These are phyloP conservation scores for Cytospora paraplurivora DNA, from an alignment of 2,329 filamentous ascomycete genomes.

Conservation along the genomic window DNA sequence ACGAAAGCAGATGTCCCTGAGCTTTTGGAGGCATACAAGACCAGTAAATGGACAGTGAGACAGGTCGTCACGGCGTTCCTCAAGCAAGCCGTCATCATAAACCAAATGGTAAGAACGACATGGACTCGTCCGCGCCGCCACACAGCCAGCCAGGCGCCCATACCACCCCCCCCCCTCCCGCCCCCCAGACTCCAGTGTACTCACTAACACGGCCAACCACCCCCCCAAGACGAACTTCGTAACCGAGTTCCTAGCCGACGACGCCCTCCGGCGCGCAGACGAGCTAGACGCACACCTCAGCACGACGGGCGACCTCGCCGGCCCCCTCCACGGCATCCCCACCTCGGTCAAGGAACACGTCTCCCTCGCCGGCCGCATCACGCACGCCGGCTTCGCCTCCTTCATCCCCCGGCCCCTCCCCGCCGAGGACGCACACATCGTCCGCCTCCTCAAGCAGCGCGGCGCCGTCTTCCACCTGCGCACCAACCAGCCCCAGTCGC, in stretches of 20 bases:
- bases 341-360: conserved; percentile 34
- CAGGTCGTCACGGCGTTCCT: conserved; percentile 48
- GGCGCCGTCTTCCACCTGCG: conserved; percentile 47
- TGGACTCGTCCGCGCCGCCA: background rate
- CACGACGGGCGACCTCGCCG: conserved; percentile 44
- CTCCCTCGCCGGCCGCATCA: conserved; percentile 29
- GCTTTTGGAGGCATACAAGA: conserved; percentile 33
- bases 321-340: conserved; percentile 47
- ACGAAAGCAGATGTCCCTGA: conserved; percentile 40
- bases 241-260: conserved; percentile 42
- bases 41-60: conserved; percentile 39
- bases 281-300: conserved; percentile 45
- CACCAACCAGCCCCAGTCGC: conserved; percentile 45
- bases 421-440: conserved; percentile 38
- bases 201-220: background rate
- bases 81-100: conserved; percentile 51
- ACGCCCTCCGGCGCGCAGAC: conserved; percentile 43
- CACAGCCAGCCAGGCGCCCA: background rate
- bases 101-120: conserved; percentile 41
- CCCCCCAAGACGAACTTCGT: conserved; percentile 28
- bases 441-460: conserved; percentile 38
- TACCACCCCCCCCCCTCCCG: background rate
- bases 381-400: conserved; percentile 39
- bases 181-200: background rate
- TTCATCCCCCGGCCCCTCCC: conserved; percentile 31